Conservation (phyloP, 1,284 basidiomycete genomes). For the Austroboletus olivaceoglutinosus region DNA sequence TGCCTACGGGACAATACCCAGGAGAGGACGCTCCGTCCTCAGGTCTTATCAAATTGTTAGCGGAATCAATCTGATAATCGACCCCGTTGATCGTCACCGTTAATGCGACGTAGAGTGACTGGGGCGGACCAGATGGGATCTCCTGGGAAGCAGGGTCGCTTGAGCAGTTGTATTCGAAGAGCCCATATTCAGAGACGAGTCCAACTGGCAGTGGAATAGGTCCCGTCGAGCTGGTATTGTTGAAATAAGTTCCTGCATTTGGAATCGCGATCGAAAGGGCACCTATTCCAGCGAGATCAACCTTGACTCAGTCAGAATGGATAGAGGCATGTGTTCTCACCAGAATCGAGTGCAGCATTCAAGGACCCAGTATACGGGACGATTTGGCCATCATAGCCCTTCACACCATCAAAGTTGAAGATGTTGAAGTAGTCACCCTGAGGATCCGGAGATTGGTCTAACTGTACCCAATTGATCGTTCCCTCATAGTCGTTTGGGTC, state of each 20-base stretch:
- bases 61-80: slow-evolving; percentile 31
- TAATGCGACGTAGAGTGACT: slow-evolving; percentile 25
- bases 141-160: background rate
- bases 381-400: slow-evolving; percentile 30
- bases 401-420: slow-evolving; percentile 30
- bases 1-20: slow-evolving; percentile 27
- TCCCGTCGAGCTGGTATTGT: slow-evolving; percentile 19
- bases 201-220: slow-evolving; percentile 19
- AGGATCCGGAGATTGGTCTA: slow-evolving; percentile 20
- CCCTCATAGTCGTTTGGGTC: slow-evolving; percentile 35
- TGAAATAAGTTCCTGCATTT: slow-evolving; percentile 17
- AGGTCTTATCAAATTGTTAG: slow-evolving; percentile 22
- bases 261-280: slow-evolving; percentile 19
- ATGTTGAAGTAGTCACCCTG: slow-evolving; percentile 16
- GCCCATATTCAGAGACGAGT: background rate
- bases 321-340: slow-evolving; percentile 15
- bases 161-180: slow-evolving; percentile 23
- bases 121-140: background rate
- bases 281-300: slow-evolving; percentile 14
- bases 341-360: slow-evolving; percentile 24
- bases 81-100: slow-evolving; percentile 32
- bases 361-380: slow-evolving; percentile 20
- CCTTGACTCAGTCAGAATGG: background rate
- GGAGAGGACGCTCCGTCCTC: background rate
- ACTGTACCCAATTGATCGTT: slow-evolving; percentile 31